These are phyloP conservation scores for Blastocystis sp. DNA, from an alignment of 352 stramenopile species.

Conservation along the genomic window DNA sequence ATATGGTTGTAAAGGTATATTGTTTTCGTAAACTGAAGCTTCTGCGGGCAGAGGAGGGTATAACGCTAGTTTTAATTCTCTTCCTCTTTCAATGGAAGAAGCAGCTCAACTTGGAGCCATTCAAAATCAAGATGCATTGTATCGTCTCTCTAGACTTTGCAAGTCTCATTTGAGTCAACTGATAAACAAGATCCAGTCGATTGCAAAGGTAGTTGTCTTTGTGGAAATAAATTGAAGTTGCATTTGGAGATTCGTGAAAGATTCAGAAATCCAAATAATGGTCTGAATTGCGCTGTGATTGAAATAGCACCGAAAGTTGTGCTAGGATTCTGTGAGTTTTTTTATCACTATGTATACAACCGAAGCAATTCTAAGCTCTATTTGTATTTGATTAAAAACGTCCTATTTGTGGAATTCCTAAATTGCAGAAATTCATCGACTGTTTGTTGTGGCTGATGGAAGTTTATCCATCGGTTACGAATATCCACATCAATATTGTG, in stretches of 20 bases:
- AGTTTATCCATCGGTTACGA: neutral
- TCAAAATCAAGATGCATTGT: neutral
- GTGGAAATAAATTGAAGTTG: neutral
- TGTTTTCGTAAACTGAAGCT: neutral
- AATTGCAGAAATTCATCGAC: neutral
- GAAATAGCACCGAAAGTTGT: neutral
- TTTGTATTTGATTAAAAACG: neutral
- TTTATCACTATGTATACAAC: neutral
- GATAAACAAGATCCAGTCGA: neutral
- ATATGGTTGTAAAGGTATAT: neutral
- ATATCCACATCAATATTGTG: conserved; percentile 4
- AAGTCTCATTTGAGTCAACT: neutral
- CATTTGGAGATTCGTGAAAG: neutral
- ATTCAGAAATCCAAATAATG: neutral
- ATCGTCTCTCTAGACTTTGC: neutral
- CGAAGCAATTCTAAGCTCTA: neutral
- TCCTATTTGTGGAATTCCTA: neutral
- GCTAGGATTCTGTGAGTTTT: conserved; percentile 22
- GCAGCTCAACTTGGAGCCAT: neutral
- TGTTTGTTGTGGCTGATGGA: neutral
- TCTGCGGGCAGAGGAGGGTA: neutral
- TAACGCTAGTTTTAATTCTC: conserved; percentile 2
- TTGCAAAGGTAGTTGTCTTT: neutral
- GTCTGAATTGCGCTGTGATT: neutral
- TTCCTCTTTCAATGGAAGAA: neutral